Conservation (phyloP, 768 basidiomycete genomes). For the Pholiota conissans region DNA sequence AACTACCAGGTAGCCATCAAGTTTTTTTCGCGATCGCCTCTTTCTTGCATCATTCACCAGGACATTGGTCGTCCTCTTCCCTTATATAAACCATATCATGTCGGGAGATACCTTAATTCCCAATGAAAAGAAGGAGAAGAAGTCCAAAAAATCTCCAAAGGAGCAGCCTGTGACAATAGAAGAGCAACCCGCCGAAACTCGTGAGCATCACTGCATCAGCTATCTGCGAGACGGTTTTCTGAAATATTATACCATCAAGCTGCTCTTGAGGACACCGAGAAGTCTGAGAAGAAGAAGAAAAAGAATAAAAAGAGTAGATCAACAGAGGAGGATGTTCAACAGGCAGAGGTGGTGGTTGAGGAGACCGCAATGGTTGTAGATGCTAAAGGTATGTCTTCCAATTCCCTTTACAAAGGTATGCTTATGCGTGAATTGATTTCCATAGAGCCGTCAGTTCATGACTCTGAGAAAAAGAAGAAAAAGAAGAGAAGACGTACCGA, state of each 20-base stretch:
- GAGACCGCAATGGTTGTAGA: slow-evolving; percentile 18
- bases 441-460: slow-evolving; percentile 4
- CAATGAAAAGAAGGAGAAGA: slow-evolving; percentile 18
- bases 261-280: slow-evolving; percentile 11
- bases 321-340: slow-evolving; percentile 19
- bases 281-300: slow-evolving; percentile 14
- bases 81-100: slow-evolving; percentile 18
- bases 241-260: background rate
- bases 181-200: slow-evolving; percentile 4
- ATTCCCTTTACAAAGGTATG: background rate
- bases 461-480: slow-evolving; percentile 29
- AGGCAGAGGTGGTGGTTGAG: slow-evolving; percentile 9
- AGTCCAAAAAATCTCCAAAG: slow-evolving; percentile 27
- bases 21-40: slow-evolving; percentile 16
- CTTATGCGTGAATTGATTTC: background rate
- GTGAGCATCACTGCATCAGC: slow-evolving; percentile 3
- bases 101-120: slow-evolving; percentile 23
- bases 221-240: background rate
- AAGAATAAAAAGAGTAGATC: slow-evolving; percentile 25
- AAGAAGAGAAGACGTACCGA: slow-evolving; percentile 23
- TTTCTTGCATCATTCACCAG: slow-evolving; percentile 1
- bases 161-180: slow-evolving; percentile 18
- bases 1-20: slow-evolving; percentile 6
- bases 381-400: slow-evolving; percentile 18
- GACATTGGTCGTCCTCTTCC: background rate